Evolutionary conservation across 2,329 filamentous ascomycete species (phyloP), one percentile per base, ranked within the genome.

Genomic region (Epichloe uncinata): DNA sequence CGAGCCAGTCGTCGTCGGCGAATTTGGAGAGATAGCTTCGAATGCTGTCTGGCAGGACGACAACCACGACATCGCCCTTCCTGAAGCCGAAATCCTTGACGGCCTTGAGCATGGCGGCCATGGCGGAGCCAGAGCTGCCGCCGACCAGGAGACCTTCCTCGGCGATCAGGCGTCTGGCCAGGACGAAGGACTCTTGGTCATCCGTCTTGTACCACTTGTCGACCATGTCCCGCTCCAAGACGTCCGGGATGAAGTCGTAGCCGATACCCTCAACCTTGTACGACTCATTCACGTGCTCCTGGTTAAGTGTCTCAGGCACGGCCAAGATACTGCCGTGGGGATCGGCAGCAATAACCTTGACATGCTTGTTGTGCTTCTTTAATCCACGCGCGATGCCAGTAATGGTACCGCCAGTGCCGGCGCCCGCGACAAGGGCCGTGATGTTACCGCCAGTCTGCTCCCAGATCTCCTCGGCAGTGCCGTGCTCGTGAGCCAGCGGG

Each of bases 211-310:
- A 97, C 93, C 93, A 98, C 63, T 84, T 85, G 66, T 96, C 87
- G 33, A 98, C 86, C 5, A 78, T 66, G 30, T 82, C 69, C 61
- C 84, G 87, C 57, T 93, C 82, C 50, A 98, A 74, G 5, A 98
- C 94, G 22, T 97, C 87, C 6, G 94, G 93, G 52, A 98, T 85
- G 66, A 98, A 98, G 66, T 98, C 93, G 66, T 98, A 98, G 18
- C 93, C 93, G 60, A 98, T 98, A 42, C 93, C 93, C 71, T 98
- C 93, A 1, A 98, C 93, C 72, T 98, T 97, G 74, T 98, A 98
- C 1, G 83, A 74, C 66, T 88, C 82, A 62, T 96, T 91, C 53
- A 79, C 77, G 63, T 83, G 79, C 55, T 87, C 84, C 45, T 87
- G 74, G 66, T 98, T 98, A 57, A 98, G 72, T 5, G 67, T 61